Conservation (phyloP, 805 yeast genomes). For the Teunomyces lycoperdinae region DNA sequence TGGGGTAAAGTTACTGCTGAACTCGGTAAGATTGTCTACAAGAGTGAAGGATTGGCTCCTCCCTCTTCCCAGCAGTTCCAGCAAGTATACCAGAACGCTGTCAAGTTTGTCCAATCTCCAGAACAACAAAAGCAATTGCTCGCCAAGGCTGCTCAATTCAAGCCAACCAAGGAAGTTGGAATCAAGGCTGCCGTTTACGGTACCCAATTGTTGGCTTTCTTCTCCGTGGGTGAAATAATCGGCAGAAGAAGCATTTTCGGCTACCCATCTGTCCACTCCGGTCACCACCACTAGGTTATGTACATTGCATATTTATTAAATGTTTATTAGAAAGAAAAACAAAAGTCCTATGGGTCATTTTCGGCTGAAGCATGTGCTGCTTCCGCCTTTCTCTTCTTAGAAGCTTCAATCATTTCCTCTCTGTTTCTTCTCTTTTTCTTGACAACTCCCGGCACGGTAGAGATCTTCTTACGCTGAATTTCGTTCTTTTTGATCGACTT, state of each 20-base stretch:
- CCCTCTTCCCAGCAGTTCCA: slow-evolving; percentile 78
- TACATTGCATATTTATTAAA: slow-evolving; percentile 1
- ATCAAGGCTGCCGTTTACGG: slow-evolving; percentile 71
- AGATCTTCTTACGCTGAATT: slow-evolving; percentile 67
- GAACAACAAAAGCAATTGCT: slow-evolving; percentile 60
- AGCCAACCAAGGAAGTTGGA: slow-evolving; percentile 52
- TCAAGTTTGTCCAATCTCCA: slow-evolving; percentile 35
- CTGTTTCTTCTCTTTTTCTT: slow-evolving; percentile 61
- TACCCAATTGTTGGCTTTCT: slow-evolving; percentile 85
- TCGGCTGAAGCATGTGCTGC: slow-evolving; percentile 4
- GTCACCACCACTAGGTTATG: slow-evolving; percentile 16
- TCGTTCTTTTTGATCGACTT: slow-evolving; percentile 55
- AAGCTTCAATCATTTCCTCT: slow-evolving; percentile 71
- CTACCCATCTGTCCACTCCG: slow-evolving; percentile 64
- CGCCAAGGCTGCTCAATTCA: slow-evolving; percentile 43
- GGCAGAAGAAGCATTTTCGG: slow-evolving; percentile 95
- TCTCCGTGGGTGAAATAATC: slow-evolving; percentile 91
- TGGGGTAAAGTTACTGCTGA: slow-evolving; percentile 72
- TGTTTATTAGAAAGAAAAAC: neutral
- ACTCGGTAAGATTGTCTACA: slow-evolving; percentile 74
- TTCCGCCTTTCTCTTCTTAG: slow-evolving; percentile 55
- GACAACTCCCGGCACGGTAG: slow-evolving; percentile 76
- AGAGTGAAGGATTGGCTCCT: slow-evolving; percentile 91
- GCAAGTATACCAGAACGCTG: slow-evolving; percentile 56
- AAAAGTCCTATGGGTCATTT: neutral